These are phyloP conservation scores for Rutstroemia sp. DNA, from an alignment of 2,329 filamentous ascomycete genomes.

Conservation along the genomic window DNA sequence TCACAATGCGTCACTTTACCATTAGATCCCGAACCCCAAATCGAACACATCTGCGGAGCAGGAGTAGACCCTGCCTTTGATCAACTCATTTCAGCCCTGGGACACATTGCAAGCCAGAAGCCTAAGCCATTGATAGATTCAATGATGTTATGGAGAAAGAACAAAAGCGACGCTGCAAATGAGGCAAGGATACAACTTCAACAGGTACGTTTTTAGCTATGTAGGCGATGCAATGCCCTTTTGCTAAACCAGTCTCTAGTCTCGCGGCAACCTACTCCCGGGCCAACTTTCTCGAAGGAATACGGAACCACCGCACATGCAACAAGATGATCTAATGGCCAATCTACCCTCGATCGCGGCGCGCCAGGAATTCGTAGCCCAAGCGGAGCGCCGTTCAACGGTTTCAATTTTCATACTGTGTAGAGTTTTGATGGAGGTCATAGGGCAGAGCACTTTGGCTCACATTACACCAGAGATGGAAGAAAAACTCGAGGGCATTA, in stretches of 20 bases:
- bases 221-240: neutral
- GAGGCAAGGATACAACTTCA: constrained; percentile 55
- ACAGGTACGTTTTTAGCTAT: constrained; percentile 31
- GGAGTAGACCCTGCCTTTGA: constrained; percentile 86
- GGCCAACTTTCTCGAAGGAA: constrained; percentile 55
- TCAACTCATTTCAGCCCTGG: constrained; percentile 85
- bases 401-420: constrained; percentile 96
- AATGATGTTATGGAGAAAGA: constrained; percentile 97
- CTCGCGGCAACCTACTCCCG: constrained; percentile 16
- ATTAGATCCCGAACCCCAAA: constrained; percentile 71
- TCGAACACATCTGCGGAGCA: constrained; percentile 85
- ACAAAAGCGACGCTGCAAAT: constrained; percentile 82
- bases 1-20: constrained; percentile 77
- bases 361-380: constrained; percentile 63
- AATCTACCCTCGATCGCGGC: constrained; percentile 31
- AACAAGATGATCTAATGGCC: constrained; percentile 14
- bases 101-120: constrained; percentile 89
- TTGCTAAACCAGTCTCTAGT: constrained; percentile 13
- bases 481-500: constrained; percentile 87
- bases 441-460: constrained; percentile 76
- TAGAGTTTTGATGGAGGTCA: constrained; percentile 87
- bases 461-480: constrained; percentile 88
- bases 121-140: constrained; percentile 94
- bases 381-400: constrained; percentile 82
- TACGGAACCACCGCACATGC: constrained; percentile 51